A percentile compares a stretch with the other conserved stretches of the same genome.
Evolutionary conservation across 2,329 filamentous ascomycete species (phyloP).

Genomic region (Cryoendolithus antarcticus): DNA sequence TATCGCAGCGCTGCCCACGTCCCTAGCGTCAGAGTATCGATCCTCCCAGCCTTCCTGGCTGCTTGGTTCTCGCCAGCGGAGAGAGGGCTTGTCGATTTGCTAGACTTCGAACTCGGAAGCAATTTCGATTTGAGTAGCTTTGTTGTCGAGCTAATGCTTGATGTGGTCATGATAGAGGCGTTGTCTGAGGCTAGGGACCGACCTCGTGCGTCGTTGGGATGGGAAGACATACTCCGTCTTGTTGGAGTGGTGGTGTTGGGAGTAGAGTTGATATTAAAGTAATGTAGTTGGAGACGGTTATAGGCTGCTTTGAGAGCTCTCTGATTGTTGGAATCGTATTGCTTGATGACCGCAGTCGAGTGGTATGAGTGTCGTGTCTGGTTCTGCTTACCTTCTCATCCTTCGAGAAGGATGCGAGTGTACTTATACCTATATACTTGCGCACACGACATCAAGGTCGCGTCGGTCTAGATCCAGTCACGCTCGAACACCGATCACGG

Average conservation of each 20-base stretch:
- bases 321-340: no score
- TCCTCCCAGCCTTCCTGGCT: slow-evolving; percentile 2
- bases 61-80: slow-evolving; percentile 7
- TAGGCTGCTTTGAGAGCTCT: no score
- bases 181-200: background rate
- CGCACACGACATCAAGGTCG: no score
- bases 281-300: background rate
- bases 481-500: no score
- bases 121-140: slow-evolving; percentile 6
- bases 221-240: slow-evolving; percentile 1
- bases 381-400: no score
- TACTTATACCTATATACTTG: no score
- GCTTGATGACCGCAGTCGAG: no score
- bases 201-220: no score
- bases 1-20: background rate
- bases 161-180: slow-evolving; percentile 4
- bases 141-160: slow-evolving; percentile 5
- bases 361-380: no score
- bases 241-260: slow-evolving; percentile 1
- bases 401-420: no score
- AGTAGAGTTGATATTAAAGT: slow-evolving; percentile 1
- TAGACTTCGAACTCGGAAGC: background rate
- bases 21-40: background rate
- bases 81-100: background rate
- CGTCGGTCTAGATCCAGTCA: no score